Evolutionary conservation across 2,329 filamentous ascomycete species (phyloP), one percentile per base, ranked within the genome.

Genomic region (Penicillium expansum): DNA sequence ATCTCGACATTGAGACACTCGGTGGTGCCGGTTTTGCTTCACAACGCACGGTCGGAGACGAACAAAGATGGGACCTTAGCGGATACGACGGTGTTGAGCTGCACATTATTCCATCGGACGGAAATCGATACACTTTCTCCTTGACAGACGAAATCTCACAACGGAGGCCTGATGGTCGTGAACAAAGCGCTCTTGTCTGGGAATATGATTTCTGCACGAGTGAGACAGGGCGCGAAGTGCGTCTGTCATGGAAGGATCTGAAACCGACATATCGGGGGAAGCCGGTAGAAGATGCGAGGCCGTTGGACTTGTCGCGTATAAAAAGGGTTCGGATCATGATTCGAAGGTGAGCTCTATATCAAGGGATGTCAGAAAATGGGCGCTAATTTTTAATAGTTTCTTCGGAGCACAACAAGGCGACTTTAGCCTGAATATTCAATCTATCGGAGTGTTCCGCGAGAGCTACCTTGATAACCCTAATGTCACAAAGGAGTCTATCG

Each of bases 21-120:
- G 90, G 90, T 27, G 90, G 89, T 30, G 90, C 91, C 0, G 91
- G 91, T 5, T 94, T 95, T 69, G 90, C 90, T 10, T 90, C 87
- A 5, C 91, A 93, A 70, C 83, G 87, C 45, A 91, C 87, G 5
- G 80, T 79, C 4, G 74, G 73, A 38, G 83, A 85, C 8, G 75
- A 81, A 38, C 74, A 80, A 14, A 74, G 75, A 24, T 89, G 88
- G 82, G 82, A 94, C 65, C 74, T 94, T 8, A 82, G 81, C 1
- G 68, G 64, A 11, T 88, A 86, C 64, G 80, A 84, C 44, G 89
- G 88, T 3, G 74, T 91, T 24, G 71, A 80, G 61, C 63, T 91
- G 5, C 69, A 77, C 38, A 68, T 89, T 14, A 67, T 69, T 9
- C 59, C 63, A 6, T 71, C 68, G 7, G 88, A 90, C 67, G 79